phyloP scores from a whole-genome alignment of 1,284 basidiomycete species.

The Trichosporon sp. region DNA sequence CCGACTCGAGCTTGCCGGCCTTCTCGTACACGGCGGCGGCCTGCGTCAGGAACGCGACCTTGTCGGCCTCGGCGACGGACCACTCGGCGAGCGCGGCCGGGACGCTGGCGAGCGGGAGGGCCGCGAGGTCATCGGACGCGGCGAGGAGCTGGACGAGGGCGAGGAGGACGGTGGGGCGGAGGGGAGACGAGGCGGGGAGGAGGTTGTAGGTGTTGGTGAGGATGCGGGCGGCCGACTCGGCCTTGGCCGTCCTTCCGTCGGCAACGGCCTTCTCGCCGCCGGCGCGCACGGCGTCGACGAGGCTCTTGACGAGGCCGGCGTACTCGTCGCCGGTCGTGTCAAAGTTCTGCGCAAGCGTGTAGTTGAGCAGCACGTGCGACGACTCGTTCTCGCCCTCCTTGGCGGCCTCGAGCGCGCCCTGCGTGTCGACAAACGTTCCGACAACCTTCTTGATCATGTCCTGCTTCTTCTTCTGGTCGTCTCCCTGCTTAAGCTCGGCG shows the following conservation, averaged over 20 bases:
- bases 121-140: slow-evolving; percentile 58
- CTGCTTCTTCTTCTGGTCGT: slow-evolving; percentile 56
- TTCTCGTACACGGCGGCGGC: slow-evolving; percentile 63
- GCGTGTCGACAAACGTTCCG: slow-evolving; percentile 34
- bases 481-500: slow-evolving; percentile 56
- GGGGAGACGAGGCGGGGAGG: slow-evolving; percentile 63
- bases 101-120: slow-evolving; percentile 64
- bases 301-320: slow-evolving; percentile 29
- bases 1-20: slow-evolving; percentile 54
- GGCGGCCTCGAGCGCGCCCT: slow-evolving; percentile 41
- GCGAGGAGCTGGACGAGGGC: slow-evolving; percentile 60
- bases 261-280: slow-evolving; percentile 37
- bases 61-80: slow-evolving; percentile 64
- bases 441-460: slow-evolving; percentile 39
- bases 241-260: slow-evolving; percentile 30
- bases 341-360: slow-evolving; percentile 29
- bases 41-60: slow-evolving; percentile 63
- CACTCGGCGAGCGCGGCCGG: slow-evolving; percentile 74
- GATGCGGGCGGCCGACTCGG: slow-evolving; percentile 45
- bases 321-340: slow-evolving; percentile 31
- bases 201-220: slow-evolving; percentile 84
- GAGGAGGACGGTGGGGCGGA: slow-evolving; percentile 64
- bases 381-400: slow-evolving; percentile 34
- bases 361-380: slow-evolving; percentile 26
- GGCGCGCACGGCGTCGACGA: slow-evolving; percentile 38